phyloP scores from a whole-genome alignment of 2,329 filamentous ascomycete genomes.

The Paecilomyces fulvus region DNA sequence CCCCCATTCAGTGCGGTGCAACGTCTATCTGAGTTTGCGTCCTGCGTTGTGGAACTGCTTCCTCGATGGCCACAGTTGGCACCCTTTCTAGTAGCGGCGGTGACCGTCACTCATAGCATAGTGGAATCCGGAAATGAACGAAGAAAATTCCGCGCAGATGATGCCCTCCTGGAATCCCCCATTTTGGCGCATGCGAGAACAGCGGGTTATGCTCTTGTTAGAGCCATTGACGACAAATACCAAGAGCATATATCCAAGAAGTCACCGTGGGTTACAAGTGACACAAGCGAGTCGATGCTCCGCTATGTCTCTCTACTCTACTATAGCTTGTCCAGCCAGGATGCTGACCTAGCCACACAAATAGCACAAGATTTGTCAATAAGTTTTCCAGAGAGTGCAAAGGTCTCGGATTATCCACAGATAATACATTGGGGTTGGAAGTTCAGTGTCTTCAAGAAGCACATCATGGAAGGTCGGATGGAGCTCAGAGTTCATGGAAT shows the following conservation, averaged over 20 bases:
- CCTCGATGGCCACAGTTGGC: constrained; percentile 21
- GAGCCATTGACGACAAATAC: constrained; percentile 26
- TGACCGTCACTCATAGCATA: constrained; percentile 19
- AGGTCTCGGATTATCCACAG: constrained; percentile 18
- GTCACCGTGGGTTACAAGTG: constrained; percentile 32
- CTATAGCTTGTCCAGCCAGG: constrained; percentile 19
- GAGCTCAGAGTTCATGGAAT: constrained; percentile 76
- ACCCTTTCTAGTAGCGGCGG: constrained; percentile 11
- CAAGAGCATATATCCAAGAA: constrained; percentile 35
- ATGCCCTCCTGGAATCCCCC: constrained; percentile 12
- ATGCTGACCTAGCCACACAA: constrained; percentile 22
- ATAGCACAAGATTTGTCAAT: constrained; percentile 30
- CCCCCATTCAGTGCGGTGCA: constrained; percentile 18
- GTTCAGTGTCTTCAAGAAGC: constrained; percentile 58
- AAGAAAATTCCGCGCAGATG: constrained; percentile 13
- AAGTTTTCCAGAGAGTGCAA: constrained; percentile 20
- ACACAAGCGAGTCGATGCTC: constrained; percentile 31
- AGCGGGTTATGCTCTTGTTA: constrained; percentile 20
- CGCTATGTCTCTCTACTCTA: constrained; percentile 24
- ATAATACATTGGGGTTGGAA: constrained; percentile 52
- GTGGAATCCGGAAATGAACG: constrained; percentile 23
- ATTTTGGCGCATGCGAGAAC: constrained; percentile 12
- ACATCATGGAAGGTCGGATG: constrained; percentile 81
- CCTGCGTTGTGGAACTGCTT: constrained; percentile 19
- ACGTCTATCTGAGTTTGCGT: constrained; percentile 21